Base-by-base conservation (phyloP, 306 rosid species). In the Potentilla sterilis region DNA sequence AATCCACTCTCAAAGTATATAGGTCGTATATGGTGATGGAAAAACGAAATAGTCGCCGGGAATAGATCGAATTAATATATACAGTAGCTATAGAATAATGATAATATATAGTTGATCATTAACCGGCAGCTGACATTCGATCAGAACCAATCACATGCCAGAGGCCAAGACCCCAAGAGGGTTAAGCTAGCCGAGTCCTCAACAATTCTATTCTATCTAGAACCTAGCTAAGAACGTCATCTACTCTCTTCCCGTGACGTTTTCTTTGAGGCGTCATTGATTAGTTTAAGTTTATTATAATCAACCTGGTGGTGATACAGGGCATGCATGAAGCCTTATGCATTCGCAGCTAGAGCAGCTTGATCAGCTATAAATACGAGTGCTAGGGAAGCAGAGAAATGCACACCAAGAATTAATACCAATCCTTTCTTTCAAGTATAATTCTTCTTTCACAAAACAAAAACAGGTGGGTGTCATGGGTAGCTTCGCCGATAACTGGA, bases 401-500 rank as follows among this genome's bases (percentile, higher is more conserved):
- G 57, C 57, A 51, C 57, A 51, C 57, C 21, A 51, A 47, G 52
- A 47, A 47, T 47, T 18, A 51, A 51, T 18, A 51, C 21, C 57
- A 51, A 51, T 51, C 22, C 10, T 51, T 51, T 51, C 22, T 51
- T 16, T 51, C 57, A 0, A 51, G 57, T 18, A 47, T 18, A 47
- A 47, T 14, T 47, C 19, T 14, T 47, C 16, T 19, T 51, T 51
- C 8, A 51, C 21, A 51, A 18, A 51, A 51, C 57, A 51, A 16
- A 16, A 51, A 18, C 52, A 46, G 16, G 49, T 46, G 49, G 11
- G 16, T 15, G 49, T 46, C 16, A 48, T 51, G 57, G 0, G 9
- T 51, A 22, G 19, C 21, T 51, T 51, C 1, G 21, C 57, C 21
- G 19, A 18, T 15, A 51, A 51, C 57, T 51, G 92, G 92, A 63